Evolutionary conservation across 2,329 filamentous ascomycete genomes (phyloP).

Genomic region (Dactylonectria macrodidyma): DNA sequence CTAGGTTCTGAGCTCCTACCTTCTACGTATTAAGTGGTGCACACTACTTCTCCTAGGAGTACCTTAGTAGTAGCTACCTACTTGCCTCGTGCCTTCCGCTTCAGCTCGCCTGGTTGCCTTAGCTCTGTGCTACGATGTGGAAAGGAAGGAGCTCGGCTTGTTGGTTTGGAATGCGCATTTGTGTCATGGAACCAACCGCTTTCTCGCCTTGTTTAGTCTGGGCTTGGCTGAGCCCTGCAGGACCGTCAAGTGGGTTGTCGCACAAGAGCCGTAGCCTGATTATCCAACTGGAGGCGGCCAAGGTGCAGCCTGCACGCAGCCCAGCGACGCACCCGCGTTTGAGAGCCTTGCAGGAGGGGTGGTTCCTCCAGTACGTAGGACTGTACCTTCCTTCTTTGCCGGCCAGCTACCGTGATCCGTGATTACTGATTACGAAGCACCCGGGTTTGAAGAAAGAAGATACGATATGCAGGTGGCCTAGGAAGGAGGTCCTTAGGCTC

Average conservation of each 20-base stretch:
- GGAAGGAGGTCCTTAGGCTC: not conserved
- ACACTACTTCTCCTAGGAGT: too few relatives aligned
- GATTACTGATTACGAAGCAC: not conserved
- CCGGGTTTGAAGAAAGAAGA: not conserved
- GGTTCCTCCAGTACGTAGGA: not conserved
- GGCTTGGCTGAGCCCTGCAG: slow-evolving; percentile 11
- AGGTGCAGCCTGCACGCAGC: slow-evolving; percentile 18
- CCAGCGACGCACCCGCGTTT: slow-evolving; percentile 20
- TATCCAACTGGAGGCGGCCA: slow-evolving; percentile 12
- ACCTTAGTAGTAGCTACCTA: too few relatives aligned
- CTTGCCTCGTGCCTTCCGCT: not conserved
- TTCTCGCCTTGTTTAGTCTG: not conserved
- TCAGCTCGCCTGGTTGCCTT: not conserved
- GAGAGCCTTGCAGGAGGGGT: slow-evolving; percentile 22
- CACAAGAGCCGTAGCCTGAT: slow-evolving; percentile 16
- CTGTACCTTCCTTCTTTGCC: slow-evolving; percentile 11
- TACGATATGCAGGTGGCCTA: slow-evolving; percentile 14
- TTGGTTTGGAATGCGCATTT: not conserved
- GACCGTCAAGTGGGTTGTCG: slow-evolving; percentile 13
- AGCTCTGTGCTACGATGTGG: not conserved
- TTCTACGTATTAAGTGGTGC: not conserved
- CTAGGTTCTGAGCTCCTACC: not conserved
- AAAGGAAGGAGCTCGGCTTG: not conserved
- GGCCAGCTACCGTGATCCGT: slow-evolving; percentile 1
- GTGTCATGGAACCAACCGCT: not conserved